Evolutionary conservation across 805 yeast species (phyloP).

Genomic region (Wickerhamomyces bovis): DNA sequence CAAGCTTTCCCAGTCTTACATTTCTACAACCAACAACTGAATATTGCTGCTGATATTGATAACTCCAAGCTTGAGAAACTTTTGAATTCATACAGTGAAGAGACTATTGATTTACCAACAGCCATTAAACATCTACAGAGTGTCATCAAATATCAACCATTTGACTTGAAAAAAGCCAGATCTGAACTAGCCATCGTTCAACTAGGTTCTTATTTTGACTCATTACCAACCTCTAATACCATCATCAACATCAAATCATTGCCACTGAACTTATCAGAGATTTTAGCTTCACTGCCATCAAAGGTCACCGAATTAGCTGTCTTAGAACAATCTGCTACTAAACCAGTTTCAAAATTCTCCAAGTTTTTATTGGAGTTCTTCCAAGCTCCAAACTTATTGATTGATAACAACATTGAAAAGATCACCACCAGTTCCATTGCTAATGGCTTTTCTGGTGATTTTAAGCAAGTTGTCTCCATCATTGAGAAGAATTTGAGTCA

Average conservation of each 20-base stretch:
- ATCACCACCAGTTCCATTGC: constrained; percentile 53
- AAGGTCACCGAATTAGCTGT: constrained; percentile 44
- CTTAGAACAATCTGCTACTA: constrained; percentile 49
- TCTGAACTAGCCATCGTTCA: constrained; percentile 21
- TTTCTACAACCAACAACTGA: constrained; percentile 41
- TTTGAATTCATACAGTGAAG: constrained; percentile 3
- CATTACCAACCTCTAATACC: constrained; percentile 29
- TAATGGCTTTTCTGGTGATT: constrained; percentile 17
- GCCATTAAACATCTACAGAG: constrained; percentile 3
- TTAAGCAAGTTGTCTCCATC: constrained; percentile 35
- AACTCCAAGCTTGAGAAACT: constrained; percentile 1
- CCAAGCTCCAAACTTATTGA: constrained; percentile 44
- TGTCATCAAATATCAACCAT: constrained; percentile 1
- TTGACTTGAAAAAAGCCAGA: constrained; percentile 4
- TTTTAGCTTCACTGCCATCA: constrained; percentile 46
- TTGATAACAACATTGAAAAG: constrained; percentile 40
- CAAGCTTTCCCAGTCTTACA: constrained; percentile 60
- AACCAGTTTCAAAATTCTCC: constrained; percentile 42
- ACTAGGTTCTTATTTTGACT: constrained; percentile 53
- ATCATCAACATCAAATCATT: constrained; percentile 69
- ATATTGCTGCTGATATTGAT: constrained; percentile 1
- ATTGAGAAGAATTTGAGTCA: constrained; percentile 47
- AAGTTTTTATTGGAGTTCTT: constrained; percentile 75
- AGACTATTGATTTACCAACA: constrained; percentile 4
- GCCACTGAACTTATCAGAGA: constrained; percentile 40